These are phyloP conservation scores for Globisporangium megalacanthum DNA, from an alignment of 352 stramenopile species.

Conservation along the genomic window DNA sequence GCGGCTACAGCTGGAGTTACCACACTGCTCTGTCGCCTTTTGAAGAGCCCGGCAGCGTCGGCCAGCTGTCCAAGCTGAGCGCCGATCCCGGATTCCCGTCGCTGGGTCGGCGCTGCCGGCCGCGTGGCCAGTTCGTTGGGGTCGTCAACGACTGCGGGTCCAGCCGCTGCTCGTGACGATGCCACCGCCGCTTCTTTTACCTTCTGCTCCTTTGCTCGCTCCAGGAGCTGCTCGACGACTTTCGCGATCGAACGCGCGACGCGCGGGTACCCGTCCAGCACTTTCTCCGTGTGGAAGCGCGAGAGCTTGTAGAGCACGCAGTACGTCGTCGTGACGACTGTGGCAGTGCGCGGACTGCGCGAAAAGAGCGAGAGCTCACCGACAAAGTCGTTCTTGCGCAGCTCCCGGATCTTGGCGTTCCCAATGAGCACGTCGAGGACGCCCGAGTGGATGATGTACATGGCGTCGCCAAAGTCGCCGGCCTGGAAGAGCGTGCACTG, in stretches of 20 bases:
- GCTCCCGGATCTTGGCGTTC: slow-evolving; percentile 52
- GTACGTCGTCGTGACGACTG: slow-evolving; percentile 58
- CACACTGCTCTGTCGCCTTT: slow-evolving; percentile 6
- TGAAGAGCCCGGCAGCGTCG: background rate
- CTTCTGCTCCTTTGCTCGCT: slow-evolving; percentile 14
- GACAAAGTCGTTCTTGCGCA: slow-evolving; percentile 67
- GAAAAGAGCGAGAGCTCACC: slow-evolving; percentile 72
- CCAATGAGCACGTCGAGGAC: slow-evolving; percentile 60
- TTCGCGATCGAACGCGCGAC: slow-evolving; percentile 26
- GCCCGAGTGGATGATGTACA: slow-evolving; percentile 75
- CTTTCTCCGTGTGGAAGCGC: slow-evolving; percentile 49
- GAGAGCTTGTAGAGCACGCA: slow-evolving; percentile 63
- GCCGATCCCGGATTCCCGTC: background rate
- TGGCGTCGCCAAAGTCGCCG: slow-evolving; percentile 55
- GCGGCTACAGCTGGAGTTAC: slow-evolving; percentile 7
- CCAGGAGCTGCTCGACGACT: slow-evolving; percentile 16
- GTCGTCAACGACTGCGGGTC: background rate
- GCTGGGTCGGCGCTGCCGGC: background rate
- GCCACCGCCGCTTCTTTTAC: slow-evolving; percentile 1
- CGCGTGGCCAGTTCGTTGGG: background rate
- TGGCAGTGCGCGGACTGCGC: slow-evolving; percentile 40
- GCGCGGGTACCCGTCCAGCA: slow-evolving; percentile 48
- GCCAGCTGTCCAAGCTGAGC: background rate
- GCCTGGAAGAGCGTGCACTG: slow-evolving; percentile 49
- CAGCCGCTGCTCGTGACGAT: background rate